Percentiles rank a stretch among this genome's conserved stretches.
Conservation (phyloP, 805 yeast genomes). For the Sugiyamaella floridensis region DNA sequence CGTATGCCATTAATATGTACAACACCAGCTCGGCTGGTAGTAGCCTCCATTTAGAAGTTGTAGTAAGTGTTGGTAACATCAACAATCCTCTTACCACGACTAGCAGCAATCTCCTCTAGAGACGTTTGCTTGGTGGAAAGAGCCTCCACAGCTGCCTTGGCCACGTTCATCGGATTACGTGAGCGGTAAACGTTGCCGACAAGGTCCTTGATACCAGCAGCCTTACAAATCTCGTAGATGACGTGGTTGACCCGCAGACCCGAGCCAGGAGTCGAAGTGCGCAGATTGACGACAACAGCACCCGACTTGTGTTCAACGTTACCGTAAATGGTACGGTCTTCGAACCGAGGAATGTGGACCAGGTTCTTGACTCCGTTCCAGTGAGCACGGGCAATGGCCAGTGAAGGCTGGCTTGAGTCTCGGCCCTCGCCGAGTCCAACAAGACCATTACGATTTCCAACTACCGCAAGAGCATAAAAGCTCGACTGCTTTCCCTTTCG, state of each 20-base stretch:
- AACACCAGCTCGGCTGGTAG: neutral
- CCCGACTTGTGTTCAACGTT: constrained; percentile 77
- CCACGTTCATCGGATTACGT: constrained; percentile 90
- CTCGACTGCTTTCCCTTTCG: constrained; percentile 84
- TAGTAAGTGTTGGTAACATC: constrained; percentile 89
- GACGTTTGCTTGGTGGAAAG: constrained; percentile 65
- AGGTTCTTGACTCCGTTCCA: constrained; percentile 91
- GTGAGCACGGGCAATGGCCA: constrained; percentile 76
- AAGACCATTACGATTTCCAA: constrained; percentile 90
- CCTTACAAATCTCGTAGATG: constrained; percentile 83
- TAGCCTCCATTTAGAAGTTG: constrained; percentile 22
- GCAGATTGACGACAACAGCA: constrained; percentile 73
- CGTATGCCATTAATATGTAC: neutral
- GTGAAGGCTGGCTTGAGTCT: constrained; percentile 66
- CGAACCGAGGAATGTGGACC: constrained; percentile 75
- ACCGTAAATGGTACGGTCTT: constrained; percentile 85
- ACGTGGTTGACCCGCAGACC: constrained; percentile 89
- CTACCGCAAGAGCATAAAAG: constrained; percentile 77
- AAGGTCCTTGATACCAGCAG: constrained; percentile 90
- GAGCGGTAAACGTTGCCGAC: constrained; percentile 88
- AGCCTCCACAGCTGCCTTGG: constrained; percentile 84
- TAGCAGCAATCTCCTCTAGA: constrained; percentile 79
- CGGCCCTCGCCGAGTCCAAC: constrained; percentile 94
- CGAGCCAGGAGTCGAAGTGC: constrained; percentile 87
- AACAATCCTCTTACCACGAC: constrained; percentile 90